Percentiles rank a stretch among this genome's conserved stretches.
Evolutionary conservation across 306 rosid genomes (phyloP).

Genomic region (Biancaea sappan): DNA sequence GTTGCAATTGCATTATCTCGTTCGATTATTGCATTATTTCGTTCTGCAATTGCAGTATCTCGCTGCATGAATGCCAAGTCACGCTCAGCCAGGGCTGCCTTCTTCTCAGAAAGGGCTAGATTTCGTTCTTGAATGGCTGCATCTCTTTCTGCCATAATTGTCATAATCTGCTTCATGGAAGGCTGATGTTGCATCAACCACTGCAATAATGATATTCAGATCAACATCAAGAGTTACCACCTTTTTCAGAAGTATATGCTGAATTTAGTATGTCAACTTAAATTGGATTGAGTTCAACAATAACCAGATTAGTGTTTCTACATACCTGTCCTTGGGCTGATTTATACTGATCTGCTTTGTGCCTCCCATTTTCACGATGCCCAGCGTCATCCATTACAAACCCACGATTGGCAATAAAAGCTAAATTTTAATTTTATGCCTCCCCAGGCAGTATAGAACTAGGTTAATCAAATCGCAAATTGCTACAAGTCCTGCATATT

Average conservation of each 20-base stretch:
- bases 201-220: conserved; percentile 47
- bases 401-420: conserved; percentile 35
- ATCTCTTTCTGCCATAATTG: conserved; percentile 90
- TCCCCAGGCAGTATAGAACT: conserved; percentile 32
- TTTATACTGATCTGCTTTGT: conserved; percentile 87
- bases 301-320: background rate
- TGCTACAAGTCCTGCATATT: conserved; percentile 39
- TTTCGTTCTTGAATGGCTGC: conserved; percentile 91
- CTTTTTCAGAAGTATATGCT: background rate
- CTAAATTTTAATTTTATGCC: conserved; percentile 19
- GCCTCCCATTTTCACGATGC: conserved; percentile 92
- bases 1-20: conserved; percentile 89
- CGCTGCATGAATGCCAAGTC: conserved; percentile 90
- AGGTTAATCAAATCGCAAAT: conserved; percentile 29
- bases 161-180: conserved; percentile 96
- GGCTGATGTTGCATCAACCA: conserved; percentile 99
- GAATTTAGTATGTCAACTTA: background rate
- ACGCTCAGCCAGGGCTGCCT: conserved; percentile 86
- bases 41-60: conserved; percentile 86
- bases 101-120: conserved; percentile 90
- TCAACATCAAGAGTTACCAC: conserved; percentile 4
- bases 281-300: background rate
- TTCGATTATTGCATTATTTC: conserved; percentile 79
- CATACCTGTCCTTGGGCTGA: conserved; percentile 91
- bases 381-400: conserved; percentile 87